Conservation (phyloP, 1,284 basidiomycete species). For the Microbotryum saponariae region DNA sequence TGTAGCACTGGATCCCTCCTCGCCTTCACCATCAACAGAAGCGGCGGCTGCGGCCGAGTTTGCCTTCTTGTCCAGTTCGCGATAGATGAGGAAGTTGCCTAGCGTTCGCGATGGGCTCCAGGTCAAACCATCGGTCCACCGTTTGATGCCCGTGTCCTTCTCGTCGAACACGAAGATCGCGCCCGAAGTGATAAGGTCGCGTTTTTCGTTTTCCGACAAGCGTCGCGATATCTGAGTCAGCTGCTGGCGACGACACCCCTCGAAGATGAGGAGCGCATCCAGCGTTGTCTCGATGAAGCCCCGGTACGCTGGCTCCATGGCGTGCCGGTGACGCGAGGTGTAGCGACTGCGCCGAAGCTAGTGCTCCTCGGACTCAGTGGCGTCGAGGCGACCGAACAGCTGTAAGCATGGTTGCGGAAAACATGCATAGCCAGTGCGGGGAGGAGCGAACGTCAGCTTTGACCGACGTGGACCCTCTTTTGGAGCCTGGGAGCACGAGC, state of each 20-base stretch:
- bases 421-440: neutral
- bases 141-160: conserved; percentile 92
- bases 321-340: too few relatives aligned
- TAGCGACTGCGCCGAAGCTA: too few relatives aligned
- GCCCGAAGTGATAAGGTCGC: conserved; percentile 85
- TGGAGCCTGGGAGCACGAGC: too few relatives aligned
- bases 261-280: conserved; percentile 90
- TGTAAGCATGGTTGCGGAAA: neutral
- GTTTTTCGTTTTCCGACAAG: conserved; percentile 76
- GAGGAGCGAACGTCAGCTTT: neutral
- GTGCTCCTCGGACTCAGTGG: too few relatives aligned
- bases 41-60: conserved; percentile 3
- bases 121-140: conserved; percentile 95
- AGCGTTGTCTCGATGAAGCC: conserved; percentile 85
- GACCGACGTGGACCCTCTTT: too few relatives aligned
- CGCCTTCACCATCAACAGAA: neutral
- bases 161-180: conserved; percentile 97
- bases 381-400: neutral
- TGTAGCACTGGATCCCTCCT: neutral
- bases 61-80: conserved; percentile 73
- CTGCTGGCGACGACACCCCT: conserved; percentile 79
- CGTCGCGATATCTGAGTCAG: conserved; percentile 90
- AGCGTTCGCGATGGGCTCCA: conserved; percentile 85
- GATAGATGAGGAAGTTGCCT: conserved; percentile 90
- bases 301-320: conserved; percentile 33